These are phyloP conservation scores for Phytophthora sp. DNA, from an alignment of 352 stramenopile genomes.

Conservation along the genomic window DNA sequence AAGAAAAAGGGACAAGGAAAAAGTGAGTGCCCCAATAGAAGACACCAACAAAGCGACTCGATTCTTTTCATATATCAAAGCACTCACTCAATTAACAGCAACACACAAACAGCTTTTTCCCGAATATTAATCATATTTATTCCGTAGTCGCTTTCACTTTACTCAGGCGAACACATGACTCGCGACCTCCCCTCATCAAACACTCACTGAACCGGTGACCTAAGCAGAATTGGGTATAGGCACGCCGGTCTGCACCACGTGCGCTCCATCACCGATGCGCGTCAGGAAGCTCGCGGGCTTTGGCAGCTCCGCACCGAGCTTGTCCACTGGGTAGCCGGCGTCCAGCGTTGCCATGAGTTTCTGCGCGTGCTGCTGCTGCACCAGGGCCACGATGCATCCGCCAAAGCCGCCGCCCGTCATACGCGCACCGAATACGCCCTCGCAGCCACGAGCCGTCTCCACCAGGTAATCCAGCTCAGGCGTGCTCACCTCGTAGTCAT, in stretches of 20 bases:
- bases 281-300: slow-evolving; percentile 71
- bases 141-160: no score
- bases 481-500: slow-evolving; percentile 95
- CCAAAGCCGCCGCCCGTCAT: slow-evolving; percentile 97
- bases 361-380: slow-evolving; percentile 70
- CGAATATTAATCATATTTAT: no score
- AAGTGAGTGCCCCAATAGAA: no score
- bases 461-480: slow-evolving; percentile 92
- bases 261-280: slow-evolving; percentile 59
- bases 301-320: slow-evolving; percentile 54
- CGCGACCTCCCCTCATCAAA: no score
- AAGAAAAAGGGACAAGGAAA: no score
- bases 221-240: slow-evolving; percentile 10
- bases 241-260: slow-evolving; percentile 50
- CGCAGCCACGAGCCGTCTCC: slow-evolving; percentile 85
- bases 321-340: slow-evolving; percentile 73
- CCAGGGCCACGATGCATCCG: slow-evolving; percentile 96
- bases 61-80: no score
- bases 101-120: no score
- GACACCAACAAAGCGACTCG: no score
- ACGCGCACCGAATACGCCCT: slow-evolving; percentile 94
- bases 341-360: slow-evolving; percentile 72
- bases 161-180: no score
- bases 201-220: no score
- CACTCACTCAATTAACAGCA: no score